These are phyloP conservation scores for Coniferiporia sulphurascens DNA, from an alignment of 1,284 basidiomycete genomes.

Conservation along the genomic window DNA sequence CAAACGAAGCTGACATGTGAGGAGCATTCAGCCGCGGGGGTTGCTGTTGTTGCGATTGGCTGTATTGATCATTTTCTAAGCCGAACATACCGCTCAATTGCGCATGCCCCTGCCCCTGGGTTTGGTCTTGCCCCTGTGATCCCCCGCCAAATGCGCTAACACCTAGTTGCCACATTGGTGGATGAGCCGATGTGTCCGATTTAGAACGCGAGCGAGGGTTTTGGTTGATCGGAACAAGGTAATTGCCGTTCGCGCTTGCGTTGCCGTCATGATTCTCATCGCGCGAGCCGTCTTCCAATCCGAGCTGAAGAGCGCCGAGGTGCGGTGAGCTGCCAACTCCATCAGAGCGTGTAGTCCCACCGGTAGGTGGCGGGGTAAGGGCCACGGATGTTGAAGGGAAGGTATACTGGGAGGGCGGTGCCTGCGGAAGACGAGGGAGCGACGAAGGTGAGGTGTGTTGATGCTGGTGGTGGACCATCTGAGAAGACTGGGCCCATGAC, in stretches of 20 bases:
- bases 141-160: constrained; percentile 26
- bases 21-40: constrained; percentile 3
- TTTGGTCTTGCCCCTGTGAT: constrained; percentile 19
- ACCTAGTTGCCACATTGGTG: constrained; percentile 47
- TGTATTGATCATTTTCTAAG: neutral
- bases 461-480: constrained; percentile 1
- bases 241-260: constrained; percentile 17
- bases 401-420: constrained; percentile 13
- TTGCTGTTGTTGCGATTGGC: neutral
- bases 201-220: constrained; percentile 49
- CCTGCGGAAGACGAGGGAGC: constrained; percentile 11
- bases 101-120: constrained; percentile 12
- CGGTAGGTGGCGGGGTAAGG: constrained; percentile 13
- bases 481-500: neutral
- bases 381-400: constrained; percentile 17
- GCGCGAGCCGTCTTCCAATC: neutral
- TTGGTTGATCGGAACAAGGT: constrained; percentile 29
- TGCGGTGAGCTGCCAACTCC: neutral
- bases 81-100: neutral
- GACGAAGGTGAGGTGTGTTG: constrained; percentile 4
- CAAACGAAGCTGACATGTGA: constrained; percentile 9
- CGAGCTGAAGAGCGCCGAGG: constrained; percentile 12
- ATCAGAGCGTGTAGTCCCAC: constrained; percentile 1
- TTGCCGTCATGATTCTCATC: constrained; percentile 1
- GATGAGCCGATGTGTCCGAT: constrained; percentile 55